phyloP scores from a whole-genome alignment of 805 yeast species.

The Wickerhamomyces pijperi region DNA sequence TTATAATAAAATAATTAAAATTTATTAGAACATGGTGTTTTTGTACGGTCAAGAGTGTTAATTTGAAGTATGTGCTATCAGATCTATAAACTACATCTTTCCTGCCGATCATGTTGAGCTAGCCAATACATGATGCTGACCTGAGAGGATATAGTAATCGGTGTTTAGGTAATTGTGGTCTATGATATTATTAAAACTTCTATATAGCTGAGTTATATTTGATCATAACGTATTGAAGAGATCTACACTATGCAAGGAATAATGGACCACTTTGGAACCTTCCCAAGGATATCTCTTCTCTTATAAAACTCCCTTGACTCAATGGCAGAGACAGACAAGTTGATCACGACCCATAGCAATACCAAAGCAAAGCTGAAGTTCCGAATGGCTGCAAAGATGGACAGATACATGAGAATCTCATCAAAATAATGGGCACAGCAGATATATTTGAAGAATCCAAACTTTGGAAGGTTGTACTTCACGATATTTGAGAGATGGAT shows the following conservation, averaged over 20 bases:
- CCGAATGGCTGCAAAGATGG: conserved; percentile 16
- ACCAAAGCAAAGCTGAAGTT: conserved; percentile 11
- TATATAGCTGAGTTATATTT: too few relatives aligned
- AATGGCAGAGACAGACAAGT: conserved; percentile 43
- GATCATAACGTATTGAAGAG: too few relatives aligned
- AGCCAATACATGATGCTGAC: too few relatives aligned
- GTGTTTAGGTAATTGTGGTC: too few relatives aligned
- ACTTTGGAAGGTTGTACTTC: conserved; percentile 37
- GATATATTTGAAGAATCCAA: conserved; percentile 36
- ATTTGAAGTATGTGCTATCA: too few relatives aligned
- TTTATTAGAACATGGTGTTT: too few relatives aligned
- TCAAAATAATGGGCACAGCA: conserved; percentile 63
- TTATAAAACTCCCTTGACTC: conserved; percentile 41
- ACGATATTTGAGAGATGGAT: conserved; percentile 15
- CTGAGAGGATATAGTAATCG: too few relatives aligned
- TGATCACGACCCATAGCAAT: conserved; percentile 25
- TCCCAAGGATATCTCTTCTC: conserved; percentile 8
- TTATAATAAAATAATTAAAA: too few relatives aligned
- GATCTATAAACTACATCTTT: too few relatives aligned
- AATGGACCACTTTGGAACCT: conserved; percentile 22
- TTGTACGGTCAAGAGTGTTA: too few relatives aligned
- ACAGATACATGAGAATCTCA: conserved; percentile 45
- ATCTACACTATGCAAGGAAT: conserved; percentile 31
- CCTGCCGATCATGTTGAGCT: too few relatives aligned
- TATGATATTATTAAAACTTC: too few relatives aligned